Conservation (phyloP, 805 yeast species). For the Kluyveromyces nonfermentans region DNA sequence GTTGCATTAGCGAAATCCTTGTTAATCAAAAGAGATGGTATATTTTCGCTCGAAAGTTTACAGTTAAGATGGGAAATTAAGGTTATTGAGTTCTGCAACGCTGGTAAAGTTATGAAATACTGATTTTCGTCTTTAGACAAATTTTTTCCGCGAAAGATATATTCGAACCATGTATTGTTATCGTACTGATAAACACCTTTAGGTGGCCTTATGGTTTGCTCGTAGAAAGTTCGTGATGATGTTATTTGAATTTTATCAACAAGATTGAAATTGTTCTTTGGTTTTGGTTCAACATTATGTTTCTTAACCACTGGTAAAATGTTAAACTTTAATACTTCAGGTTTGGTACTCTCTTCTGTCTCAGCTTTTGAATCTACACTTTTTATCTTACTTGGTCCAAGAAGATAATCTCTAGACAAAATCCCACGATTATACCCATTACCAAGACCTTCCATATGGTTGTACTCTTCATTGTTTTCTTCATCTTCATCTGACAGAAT, state of each 20-base stretch:
- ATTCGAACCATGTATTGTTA: slow-evolving; percentile 25
- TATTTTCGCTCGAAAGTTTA: not conserved
- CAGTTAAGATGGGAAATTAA: slow-evolving; percentile 12
- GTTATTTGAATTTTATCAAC: slow-evolving; percentile 19
- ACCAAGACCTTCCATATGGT: slow-evolving; percentile 26
- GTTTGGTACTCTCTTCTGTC: slow-evolving; percentile 12
- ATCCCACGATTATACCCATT: slow-evolving; percentile 26
- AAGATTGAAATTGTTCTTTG: slow-evolving; percentile 13
- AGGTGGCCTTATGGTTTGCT: slow-evolving; percentile 22
- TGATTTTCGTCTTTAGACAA: slow-evolving; percentile 21
- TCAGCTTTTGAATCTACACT: slow-evolving; percentile 7
- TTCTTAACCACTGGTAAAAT: slow-evolving; percentile 20
- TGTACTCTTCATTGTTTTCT: slow-evolving; percentile 19
- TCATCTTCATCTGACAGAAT: slow-evolving; percentile 11
- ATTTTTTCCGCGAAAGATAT: slow-evolving; percentile 18
- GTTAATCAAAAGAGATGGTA: slow-evolving; percentile 15
- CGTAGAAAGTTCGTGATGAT: slow-evolving; percentile 21
- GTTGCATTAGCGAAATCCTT: slow-evolving; percentile 12
- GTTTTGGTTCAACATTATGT: slow-evolving; percentile 11
- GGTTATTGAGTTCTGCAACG: slow-evolving; percentile 24
- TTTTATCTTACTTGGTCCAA: slow-evolving; percentile 15
- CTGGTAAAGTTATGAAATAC: slow-evolving; percentile 22
- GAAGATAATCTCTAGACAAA: slow-evolving; percentile 22
- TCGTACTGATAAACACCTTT: slow-evolving; percentile 22
- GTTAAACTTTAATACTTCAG: slow-evolving; percentile 21